Percentiles rank a stretch among this genome's conserved stretches.
phyloP scores from a whole-genome alignment of 2,329 filamentous ascomycete genomes.

The Albifimbria verrucaria region DNA sequence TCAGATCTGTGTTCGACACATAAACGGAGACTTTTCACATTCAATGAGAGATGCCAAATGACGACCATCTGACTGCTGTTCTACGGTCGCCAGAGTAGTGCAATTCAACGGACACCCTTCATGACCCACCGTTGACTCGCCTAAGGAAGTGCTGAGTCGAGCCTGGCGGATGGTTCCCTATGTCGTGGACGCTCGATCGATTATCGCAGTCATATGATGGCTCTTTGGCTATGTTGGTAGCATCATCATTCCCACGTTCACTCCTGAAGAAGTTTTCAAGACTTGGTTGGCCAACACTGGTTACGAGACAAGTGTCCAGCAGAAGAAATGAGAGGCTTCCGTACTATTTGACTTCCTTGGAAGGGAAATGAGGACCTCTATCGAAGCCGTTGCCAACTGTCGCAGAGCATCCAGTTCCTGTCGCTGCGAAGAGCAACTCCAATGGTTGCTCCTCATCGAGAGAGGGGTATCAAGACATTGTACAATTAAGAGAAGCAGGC shows the following conservation, averaged over 20 bases:
- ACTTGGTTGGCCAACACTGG: slow-evolving; percentile 31
- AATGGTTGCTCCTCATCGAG: slow-evolving; percentile 6
- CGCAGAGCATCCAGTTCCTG: no score
- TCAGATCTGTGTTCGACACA: no score
- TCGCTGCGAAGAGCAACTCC: slow-evolving; percentile 9
- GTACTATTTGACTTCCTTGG: no score
- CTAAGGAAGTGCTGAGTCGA: slow-evolving; percentile 45
- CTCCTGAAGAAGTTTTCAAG: slow-evolving; percentile 37
- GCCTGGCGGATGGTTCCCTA: slow-evolving; percentile 51
- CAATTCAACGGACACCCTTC: slow-evolving; percentile 34
- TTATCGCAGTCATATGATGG: slow-evolving; percentile 33
- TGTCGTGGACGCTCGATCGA: slow-evolving; percentile 38
- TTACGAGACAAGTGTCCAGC: no score
- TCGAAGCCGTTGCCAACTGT: no score
- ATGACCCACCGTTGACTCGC: slow-evolving; percentile 33
- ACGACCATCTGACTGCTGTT: slow-evolving; percentile 26
- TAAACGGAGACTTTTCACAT: no score
- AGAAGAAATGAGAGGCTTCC: no score
- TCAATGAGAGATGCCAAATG: slow-evolving; percentile 30
- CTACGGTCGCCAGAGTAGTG: slow-evolving; percentile 29
- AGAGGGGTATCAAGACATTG: slow-evolving; percentile 6
- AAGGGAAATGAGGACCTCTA: no score
- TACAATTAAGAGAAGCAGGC: slow-evolving; percentile 6
- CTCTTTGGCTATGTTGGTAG: slow-evolving; percentile 41
- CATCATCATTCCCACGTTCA: slow-evolving; percentile 37